Base-by-base conservation (phyloP, 768 basidiomycete genomes). In the Cystobasidium ongulense region DNA sequence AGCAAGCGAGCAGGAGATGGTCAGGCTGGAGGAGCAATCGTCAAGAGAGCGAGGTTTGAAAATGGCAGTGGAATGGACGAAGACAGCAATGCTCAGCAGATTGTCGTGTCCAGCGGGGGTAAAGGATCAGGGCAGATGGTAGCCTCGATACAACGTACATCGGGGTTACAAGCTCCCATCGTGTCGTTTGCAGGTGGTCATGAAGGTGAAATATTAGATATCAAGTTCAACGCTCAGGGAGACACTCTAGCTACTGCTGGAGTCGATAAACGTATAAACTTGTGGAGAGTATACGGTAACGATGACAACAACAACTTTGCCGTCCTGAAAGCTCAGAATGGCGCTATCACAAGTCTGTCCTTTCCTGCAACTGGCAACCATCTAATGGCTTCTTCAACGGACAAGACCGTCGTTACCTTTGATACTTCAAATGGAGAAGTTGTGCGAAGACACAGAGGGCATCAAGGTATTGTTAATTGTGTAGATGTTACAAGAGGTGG, bases 231-330 rank as follows among this genome's bases (percentile, higher is more conserved):
- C 79, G 92, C 93, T 17, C 89, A 89, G 1, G 96, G 96, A 2
- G 89, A 94, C 80, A 91, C 90, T 76, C 87, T 98, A 73, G 96
- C 95, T 46, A 92, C 92, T 10, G 91, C 89, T 79, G 93, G 91
- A 17, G 86, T 89, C 1, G 95, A 99, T 82, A 85, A 91, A 78
- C 88, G 88, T 76, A 88, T 98, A 71, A 29, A 63, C 33, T 75
- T 71, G 25, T 79, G 79, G 79, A 67, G 63, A 33, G 76, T 77
- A 0, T 78, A 79, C 65, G 78, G 79, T 21, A 63, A 74, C 1
- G 76, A 76, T 57, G 62, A 75, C 18, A 77, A 76, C 27, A 75
- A 86, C 27, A 97, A 98, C 84, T 97, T 94, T 77, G 94, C 87
- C 27, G 86, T 92, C 1, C 83, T 98, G 29, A 86, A 88, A 13